Percentiles rank a stretch among this genome's conserved stretches.
Conservation (phyloP, 805 yeast genomes). For the Torulaspora microellipsoides region DNA sequence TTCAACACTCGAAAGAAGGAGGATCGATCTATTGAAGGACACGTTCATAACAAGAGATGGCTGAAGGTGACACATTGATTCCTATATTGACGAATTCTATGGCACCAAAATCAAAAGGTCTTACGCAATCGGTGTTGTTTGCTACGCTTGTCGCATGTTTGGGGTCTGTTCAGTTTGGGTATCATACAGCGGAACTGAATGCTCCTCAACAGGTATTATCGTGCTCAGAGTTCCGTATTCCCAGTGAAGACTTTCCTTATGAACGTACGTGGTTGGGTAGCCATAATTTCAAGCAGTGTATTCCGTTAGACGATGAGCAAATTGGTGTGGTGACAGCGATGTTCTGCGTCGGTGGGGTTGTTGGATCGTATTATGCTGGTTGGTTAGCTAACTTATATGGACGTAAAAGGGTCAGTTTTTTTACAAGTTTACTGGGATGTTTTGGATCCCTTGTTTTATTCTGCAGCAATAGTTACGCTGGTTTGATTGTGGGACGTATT, state of each 20-base stretch:
- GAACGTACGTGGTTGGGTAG: slow-evolving; percentile 33
- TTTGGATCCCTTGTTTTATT: slow-evolving; percentile 56
- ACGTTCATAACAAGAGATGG: not conserved
- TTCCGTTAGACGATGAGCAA: slow-evolving; percentile 52
- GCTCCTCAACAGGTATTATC: slow-evolving; percentile 75
- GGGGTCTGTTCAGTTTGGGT: slow-evolving; percentile 86
- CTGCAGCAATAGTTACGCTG: slow-evolving; percentile 39
- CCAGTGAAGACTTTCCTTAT: slow-evolving; percentile 19
- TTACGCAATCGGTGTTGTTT: slow-evolving; percentile 34
- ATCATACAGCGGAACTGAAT: slow-evolving; percentile 90
- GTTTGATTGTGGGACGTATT: slow-evolving; percentile 63
- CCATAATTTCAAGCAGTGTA: slow-evolving; percentile 52
- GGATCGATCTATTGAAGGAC: not conserved
- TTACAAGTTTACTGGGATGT: slow-evolving; percentile 50
- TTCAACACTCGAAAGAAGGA: not conserved
- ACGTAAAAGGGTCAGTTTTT: slow-evolving; percentile 48
- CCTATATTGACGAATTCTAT: not conserved
- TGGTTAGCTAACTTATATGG: slow-evolving; percentile 64
- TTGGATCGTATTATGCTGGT: slow-evolving; percentile 71
- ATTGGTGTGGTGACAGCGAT: slow-evolving; percentile 73
- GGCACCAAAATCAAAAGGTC: not conserved
- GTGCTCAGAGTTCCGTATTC: slow-evolving; percentile 40
- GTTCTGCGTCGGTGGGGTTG: slow-evolving; percentile 80
- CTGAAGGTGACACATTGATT: not conserved
- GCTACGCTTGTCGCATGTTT: slow-evolving; percentile 59